Evolutionary conservation across 2,329 filamentous ascomycete genomes (phyloP).

Genomic region (Colletotrichum orchidophilum): DNA sequence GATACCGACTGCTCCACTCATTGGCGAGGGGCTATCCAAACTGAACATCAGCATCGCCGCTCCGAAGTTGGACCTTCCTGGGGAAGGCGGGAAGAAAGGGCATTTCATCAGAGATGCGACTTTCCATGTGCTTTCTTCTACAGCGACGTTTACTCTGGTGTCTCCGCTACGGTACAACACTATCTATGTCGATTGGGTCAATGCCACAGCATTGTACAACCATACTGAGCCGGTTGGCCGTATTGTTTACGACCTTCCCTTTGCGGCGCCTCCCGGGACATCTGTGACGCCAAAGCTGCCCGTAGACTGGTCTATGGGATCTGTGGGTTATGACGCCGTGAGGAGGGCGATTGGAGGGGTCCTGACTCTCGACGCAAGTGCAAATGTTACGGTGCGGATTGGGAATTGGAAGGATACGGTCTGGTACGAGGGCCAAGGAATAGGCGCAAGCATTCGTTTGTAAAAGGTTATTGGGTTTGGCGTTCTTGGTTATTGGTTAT

Average conservation of each 20-base stretch:
- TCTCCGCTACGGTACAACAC: conserved; percentile 81
- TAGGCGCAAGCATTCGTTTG: conserved; percentile 71
- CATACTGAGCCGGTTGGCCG: conserved; percentile 79
- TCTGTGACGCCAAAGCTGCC: conserved; percentile 80
- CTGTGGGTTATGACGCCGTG: conserved; percentile 85
- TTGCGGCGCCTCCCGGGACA: conserved; percentile 79
- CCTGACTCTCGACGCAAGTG: conserved; percentile 81
- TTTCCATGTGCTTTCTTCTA: conserved; percentile 87
- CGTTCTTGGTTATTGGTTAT: conserved; percentile 5
- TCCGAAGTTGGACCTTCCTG: conserved; percentile 71
- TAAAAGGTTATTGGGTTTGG: conserved; percentile 43
- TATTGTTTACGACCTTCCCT: conserved; percentile 79
- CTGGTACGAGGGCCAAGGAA: conserved; percentile 75
- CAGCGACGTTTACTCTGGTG: conserved; percentile 82
- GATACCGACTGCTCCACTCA: conserved; percentile 76
- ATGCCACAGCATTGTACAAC: conserved; percentile 88
- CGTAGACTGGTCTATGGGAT: conserved; percentile 80
- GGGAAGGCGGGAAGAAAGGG: conserved; percentile 55
- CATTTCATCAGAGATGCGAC: conserved; percentile 88
- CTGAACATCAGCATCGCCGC: conserved; percentile 78
- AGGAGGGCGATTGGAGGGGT: conserved; percentile 81
- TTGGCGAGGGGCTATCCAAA: conserved; percentile 77
- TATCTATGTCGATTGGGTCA: conserved; percentile 79
- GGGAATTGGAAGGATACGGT: conserved; percentile 79
- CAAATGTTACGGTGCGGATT: conserved; percentile 78